Base-by-base conservation (phyloP, 2,329 filamentous ascomycete genomes). In the Orbilia brochopaga region DNA sequence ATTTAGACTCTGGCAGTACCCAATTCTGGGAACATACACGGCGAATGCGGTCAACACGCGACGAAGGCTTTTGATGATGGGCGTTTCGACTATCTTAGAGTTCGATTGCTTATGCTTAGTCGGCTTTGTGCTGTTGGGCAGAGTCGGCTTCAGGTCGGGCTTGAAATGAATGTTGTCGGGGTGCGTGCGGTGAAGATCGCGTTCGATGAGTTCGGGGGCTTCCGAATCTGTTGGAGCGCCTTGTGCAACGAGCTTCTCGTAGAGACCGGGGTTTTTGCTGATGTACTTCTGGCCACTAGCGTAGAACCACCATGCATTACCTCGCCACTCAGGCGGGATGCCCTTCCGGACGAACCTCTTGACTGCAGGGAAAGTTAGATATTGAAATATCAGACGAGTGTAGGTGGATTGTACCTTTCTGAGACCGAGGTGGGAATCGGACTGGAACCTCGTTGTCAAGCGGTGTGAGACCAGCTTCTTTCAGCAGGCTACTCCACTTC, bases 271-370 rank as follows among this genome's bases (percentile, higher is more conserved):
- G 76, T 95, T 86, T 77, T 90, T 88, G 57, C 87, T 85, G 69
- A 96, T 79, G 74, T 91, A 89, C 51, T 88, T 87, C 23, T 91
- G 91, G 0, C 93, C 93, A 19, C 91, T 91, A 10, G 92, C 91
- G 78, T 97, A 97, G 81, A 90, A 97, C 79, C 96, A 97, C 93
- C 93, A 97, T 51, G 93, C 93, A 4, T 90, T 89, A n/a, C 93
- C 93, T 77, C 93, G 87, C 87, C 92, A 96, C 75, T 96, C 91
- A 0, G 92, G 91, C 1, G 93, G 93, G 55, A 97, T 93, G 15
- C 93, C 93, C 79, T 97, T 97, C 57, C 92, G 87, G 54, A 96
- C 86, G 78, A 94, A 97, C 17, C 92, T 86, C 80, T 95, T 96
- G 48, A 94, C 74, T 73, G n/a, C 51, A 30, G 13, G 8, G 19